Percentiles rank a stretch among this genome's conserved stretches.
Conservation (phyloP, 1,284 basidiomycete species). For the Cystobasidium sp. region DNA sequence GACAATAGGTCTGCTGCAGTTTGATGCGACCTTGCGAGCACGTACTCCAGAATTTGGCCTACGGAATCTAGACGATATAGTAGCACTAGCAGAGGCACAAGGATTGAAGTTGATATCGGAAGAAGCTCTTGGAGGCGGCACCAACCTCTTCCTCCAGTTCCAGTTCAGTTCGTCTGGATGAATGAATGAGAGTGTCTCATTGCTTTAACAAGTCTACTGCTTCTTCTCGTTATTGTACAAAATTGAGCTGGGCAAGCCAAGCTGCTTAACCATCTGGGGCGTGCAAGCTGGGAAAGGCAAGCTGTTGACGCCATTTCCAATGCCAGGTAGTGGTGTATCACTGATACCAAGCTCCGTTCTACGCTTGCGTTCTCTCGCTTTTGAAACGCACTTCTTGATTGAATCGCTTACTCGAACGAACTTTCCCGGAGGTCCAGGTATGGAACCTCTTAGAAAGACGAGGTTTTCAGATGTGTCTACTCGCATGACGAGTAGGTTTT, state of each 20-base stretch:
- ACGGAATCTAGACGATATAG: constrained; percentile 35
- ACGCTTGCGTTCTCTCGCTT: constrained; percentile 62
- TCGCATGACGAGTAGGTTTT: constrained; percentile 87
- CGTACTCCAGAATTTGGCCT: constrained; percentile 35
- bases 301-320: constrained; percentile 78
- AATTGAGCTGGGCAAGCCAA: constrained; percentile 25
- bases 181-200: neutral
- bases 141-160: constrained; percentile 40
- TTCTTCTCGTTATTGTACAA: constrained; percentile 40
- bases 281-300: constrained; percentile 93
- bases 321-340: constrained; percentile 77
- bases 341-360: constrained; percentile 65
- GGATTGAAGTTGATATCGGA: constrained; percentile 32
- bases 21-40: constrained; percentile 14
- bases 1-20: constrained; percentile 7
- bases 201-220: neutral
- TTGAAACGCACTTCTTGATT: constrained; percentile 75
- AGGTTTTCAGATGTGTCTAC: constrained; percentile 84
- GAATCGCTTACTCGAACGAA: constrained; percentile 70
- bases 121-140: constrained; percentile 35
- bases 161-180: neutral
- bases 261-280: constrained; percentile 68
- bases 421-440: constrained; percentile 63
- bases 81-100: constrained; percentile 13
- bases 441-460: constrained; percentile 73